Conservation (phyloP, 1,284 basidiomycete genomes). For the Pisolithus thermaeus region DNA sequence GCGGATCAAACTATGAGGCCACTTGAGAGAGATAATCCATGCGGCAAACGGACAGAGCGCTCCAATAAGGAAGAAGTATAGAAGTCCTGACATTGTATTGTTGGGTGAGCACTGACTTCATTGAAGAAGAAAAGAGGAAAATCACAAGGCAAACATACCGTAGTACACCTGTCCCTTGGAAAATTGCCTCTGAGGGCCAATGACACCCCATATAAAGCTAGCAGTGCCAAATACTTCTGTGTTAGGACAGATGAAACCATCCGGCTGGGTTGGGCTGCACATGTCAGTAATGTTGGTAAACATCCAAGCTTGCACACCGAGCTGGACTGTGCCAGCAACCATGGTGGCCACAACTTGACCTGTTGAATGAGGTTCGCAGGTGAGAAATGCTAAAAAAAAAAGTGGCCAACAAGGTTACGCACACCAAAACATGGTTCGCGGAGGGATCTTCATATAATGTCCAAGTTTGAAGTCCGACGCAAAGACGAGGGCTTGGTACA, state of each 20-base stretch:
- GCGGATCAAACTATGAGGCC: constrained; percentile 39
- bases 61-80: constrained; percentile 57
- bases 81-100: constrained; percentile 15
- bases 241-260: constrained; percentile 34
- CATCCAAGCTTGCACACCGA: constrained; percentile 41
- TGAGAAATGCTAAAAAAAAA: neutral
- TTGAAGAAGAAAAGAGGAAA: neutral
- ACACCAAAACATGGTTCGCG: constrained; percentile 38
- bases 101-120: neutral
- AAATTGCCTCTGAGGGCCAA: constrained; percentile 36
- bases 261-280: constrained; percentile 15
- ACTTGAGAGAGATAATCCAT: constrained; percentile 36
- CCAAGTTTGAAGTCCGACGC: constrained; percentile 42
- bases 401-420: neutral
- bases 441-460: constrained; percentile 51
- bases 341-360: constrained; percentile 38
- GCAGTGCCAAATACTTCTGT: constrained; percentile 36
- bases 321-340: constrained; percentile 37
- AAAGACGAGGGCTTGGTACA: constrained; percentile 37
- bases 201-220: constrained; percentile 38
- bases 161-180: constrained; percentile 25
- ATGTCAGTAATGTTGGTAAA: constrained; percentile 28
- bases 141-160: neutral
- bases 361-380: neutral
- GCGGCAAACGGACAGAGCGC: constrained; percentile 39